Evolutionary conservation across 176 grass and related monocot species (phyloP), one percentile per base, ranked within the genome.

Genomic region (Oryza rufipogon): DNA sequence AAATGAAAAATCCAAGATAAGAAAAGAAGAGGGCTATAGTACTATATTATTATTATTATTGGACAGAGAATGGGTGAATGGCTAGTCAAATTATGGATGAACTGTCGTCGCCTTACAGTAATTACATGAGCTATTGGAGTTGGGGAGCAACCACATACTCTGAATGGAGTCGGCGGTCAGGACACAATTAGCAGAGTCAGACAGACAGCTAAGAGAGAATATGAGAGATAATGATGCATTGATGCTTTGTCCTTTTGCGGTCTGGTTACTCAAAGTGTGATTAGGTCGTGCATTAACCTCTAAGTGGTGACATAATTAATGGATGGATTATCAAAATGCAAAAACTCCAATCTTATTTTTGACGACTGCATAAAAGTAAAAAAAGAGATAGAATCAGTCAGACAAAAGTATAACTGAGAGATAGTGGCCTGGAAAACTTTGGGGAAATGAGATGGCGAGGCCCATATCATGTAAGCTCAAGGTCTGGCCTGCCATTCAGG

Each of bases 91-190:
- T 47, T 66, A 51, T 61, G 56, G 39, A 85, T 85, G 23, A 25
- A 8, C 25, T 33, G 0, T 28, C 25, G 66, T 65, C 33, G 22
- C 15, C 26, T 14, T 68, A 73, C 33, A 23, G 26, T 49, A 49
- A 64, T 83, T 66, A 33, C 52, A 71, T 77, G 66, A n/a, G 81
- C 6, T 80, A 51, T 49, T 85, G 81, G 81, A 89, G 81, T 75
- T 74, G 87, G 87, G 48, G 81, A 84, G 47, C 76, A 68, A 89
- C 70, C 76, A 47, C 81, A 61, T 34, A 49, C 22, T 78, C 65
- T 41, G 54, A 77, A 83, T 1, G 22, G 47, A 33, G 22, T 42
- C 33, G 17, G 64, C 45, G 45, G 45, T n/a, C 44, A 38, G 36
- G 36, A 38, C 36, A 38, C 36, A 38, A 38, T 38, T 38, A 38